Conservation (phyloP, 768 basidiomycete species). For the Tricholoma sp. region DNA sequence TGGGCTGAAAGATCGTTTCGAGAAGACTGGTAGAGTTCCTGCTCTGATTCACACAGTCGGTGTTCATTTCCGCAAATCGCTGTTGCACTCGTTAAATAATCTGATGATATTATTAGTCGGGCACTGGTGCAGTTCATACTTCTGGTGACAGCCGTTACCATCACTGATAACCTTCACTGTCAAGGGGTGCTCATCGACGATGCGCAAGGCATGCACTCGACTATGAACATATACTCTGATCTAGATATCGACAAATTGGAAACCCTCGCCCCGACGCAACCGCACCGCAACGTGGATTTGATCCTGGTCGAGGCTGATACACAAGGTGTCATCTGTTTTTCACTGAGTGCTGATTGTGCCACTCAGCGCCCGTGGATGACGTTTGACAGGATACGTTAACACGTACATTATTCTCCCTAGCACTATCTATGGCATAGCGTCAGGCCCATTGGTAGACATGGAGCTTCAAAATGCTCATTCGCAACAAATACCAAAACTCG, state of each 20-base stretch:
- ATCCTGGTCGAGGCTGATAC: conserved; percentile 41
- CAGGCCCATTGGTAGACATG: conserved; percentile 39
- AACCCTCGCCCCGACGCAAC: conserved; percentile 36
- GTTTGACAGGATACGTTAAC: conserved; percentile 14
- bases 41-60: conserved; percentile 41
- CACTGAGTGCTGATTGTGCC: neutral
- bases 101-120: conserved; percentile 20
- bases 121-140: conserved; percentile 21
- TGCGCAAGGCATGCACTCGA: conserved; percentile 34
- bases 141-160: neutral
- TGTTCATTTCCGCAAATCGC: conserved; percentile 1
- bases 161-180: neutral
- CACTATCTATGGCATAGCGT: conserved; percentile 57
- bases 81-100: neutral
- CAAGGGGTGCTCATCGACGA: conserved; percentile 37
- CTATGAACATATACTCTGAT: conserved; percentile 43
- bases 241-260: conserved; percentile 40
- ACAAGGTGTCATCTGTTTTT: conserved; percentile 28
- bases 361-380: neutral
- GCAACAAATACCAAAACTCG: conserved; percentile 43
- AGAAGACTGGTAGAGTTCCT: conserved; percentile 26
- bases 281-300: conserved; percentile 48
- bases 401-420: conserved; percentile 46
- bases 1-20: conserved; percentile 29
- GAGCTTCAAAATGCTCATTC: conserved; percentile 53